These are phyloP conservation scores for Nicotiana benthamiana DNA, from an alignment of 257 asterid species.

Conservation along the genomic window DNA sequence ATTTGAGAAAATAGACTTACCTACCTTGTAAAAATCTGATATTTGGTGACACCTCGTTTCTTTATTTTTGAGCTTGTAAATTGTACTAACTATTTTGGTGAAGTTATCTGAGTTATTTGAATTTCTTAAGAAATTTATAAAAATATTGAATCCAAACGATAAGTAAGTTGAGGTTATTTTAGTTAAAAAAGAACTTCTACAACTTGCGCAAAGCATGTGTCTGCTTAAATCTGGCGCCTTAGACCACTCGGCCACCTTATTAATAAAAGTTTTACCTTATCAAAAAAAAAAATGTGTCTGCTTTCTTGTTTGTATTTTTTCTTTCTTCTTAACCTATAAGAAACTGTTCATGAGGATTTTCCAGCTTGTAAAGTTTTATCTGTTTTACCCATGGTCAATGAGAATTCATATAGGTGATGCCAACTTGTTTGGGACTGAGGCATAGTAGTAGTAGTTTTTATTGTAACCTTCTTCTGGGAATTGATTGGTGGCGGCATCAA, in stretches of 20 bases:
- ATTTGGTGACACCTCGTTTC: neutral
- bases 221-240: constrained; percentile 99
- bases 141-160: neutral
- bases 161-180: neutral
- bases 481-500: neutral
- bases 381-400: neutral
- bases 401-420: no score
- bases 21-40: neutral
- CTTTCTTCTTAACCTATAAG: neutral
- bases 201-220: neutral
- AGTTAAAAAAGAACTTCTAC: neutral
- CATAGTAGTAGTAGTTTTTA: no score
- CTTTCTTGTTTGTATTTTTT: neutral
- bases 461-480: neutral
- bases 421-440: no score
- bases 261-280: no score
- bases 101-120: neutral
- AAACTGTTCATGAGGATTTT: neutral
- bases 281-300: no score
- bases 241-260: constrained; percentile 99
- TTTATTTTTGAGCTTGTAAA: neutral
- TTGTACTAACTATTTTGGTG: neutral
- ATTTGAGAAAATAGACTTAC: neutral
- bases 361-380: neutral
- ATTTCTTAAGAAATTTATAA: neutral